A percentile compares a stretch with the other conserved stretches of the same genome.
Conservation (phyloP, 352 stramenopile genomes). For the Thalassiosira hispida region DNA sequence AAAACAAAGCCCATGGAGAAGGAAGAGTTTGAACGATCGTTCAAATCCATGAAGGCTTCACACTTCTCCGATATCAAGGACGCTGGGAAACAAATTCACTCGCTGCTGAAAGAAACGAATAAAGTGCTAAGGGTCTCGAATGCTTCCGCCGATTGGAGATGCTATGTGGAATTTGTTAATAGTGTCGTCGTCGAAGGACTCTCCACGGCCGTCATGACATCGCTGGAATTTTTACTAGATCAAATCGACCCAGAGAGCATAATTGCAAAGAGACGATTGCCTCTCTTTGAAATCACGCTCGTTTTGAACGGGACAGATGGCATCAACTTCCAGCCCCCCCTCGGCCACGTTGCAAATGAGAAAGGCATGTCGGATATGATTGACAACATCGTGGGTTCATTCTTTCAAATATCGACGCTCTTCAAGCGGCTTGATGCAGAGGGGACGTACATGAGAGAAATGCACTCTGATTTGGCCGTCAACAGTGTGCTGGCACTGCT, state of each 20-base stretch:
- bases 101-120: conserved; percentile 95
- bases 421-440: conserved; percentile 96
- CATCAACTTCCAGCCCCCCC: conserved; percentile 78
- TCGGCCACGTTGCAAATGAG: conserved; percentile 83
- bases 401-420: conserved; percentile 93
- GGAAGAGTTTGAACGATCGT: conserved; percentile 94
- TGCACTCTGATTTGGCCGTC: conserved; percentile 95
- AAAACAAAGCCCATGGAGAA: conserved; percentile 95
- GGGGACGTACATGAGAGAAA: conserved; percentile 96
- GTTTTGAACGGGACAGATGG: conserved; percentile 88
- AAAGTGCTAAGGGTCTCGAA: conserved; percentile 92
- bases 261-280: conserved; percentile 82
- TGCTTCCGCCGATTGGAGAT: conserved; percentile 93
- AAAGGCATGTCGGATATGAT: conserved; percentile 94
- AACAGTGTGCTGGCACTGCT: conserved; percentile 93
- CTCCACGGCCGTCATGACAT: conserved; percentile 85
- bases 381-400: conserved; percentile 95
- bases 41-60: conserved; percentile 92
- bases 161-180: conserved; percentile 98
- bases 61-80: conserved; percentile 95
- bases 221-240: conserved; percentile 92
- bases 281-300: conserved; percentile 97
- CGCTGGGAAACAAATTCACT: conserved; percentile 94
- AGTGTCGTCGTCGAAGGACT: conserved; percentile 96
- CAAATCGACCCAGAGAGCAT: conserved; percentile 91